Evolutionary conservation across 495 filamentous ascomycete species (phyloP).

Genomic region (Lophiostoma macrostomum): DNA sequence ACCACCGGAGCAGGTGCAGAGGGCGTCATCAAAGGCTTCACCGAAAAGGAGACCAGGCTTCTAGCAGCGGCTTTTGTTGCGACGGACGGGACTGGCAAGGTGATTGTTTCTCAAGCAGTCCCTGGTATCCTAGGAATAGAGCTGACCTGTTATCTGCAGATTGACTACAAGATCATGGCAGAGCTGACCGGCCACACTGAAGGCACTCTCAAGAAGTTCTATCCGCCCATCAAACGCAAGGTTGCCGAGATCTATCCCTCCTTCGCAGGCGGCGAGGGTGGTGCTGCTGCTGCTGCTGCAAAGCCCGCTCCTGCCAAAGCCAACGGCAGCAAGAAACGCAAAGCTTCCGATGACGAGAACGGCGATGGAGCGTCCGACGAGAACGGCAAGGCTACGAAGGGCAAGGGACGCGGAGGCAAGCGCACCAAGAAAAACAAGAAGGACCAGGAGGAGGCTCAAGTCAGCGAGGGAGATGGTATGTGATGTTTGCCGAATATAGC

Average conservation of each 20-base stretch:
- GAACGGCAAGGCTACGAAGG: too few species aligned
- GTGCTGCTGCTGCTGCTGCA: background rate
- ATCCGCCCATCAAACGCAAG: conserved; percentile 18
- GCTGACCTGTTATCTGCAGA: too few species aligned
- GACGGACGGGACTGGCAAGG: conserved; percentile 16
- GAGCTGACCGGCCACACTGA: conserved; percentile 20
- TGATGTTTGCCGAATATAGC: too few species aligned
- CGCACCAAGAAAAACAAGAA: too few species aligned
- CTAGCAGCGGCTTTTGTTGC: conserved; percentile 21
- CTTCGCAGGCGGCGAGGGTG: conserved; percentile 13
- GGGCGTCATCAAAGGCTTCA: conserved; percentile 8
- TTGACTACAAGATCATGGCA: conserved; percentile 25
- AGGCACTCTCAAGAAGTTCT: conserved; percentile 25
- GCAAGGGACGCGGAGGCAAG: too few species aligned
- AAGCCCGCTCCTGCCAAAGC: conserved; percentile 6
- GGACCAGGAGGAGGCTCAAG: too few species aligned
- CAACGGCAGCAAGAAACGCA: conserved; percentile 9
- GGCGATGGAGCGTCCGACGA: background rate
- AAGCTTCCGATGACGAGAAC: background rate
- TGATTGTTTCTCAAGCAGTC: background rate
- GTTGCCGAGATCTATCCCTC: conserved; percentile 5
- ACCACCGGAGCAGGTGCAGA: background rate
- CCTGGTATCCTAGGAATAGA: background rate
- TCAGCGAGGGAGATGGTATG: too few species aligned
- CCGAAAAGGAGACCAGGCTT: conserved; percentile 10